phyloP scores from a whole-genome alignment of 345 rosid species.

The Aquilaria sinensis region DNA sequence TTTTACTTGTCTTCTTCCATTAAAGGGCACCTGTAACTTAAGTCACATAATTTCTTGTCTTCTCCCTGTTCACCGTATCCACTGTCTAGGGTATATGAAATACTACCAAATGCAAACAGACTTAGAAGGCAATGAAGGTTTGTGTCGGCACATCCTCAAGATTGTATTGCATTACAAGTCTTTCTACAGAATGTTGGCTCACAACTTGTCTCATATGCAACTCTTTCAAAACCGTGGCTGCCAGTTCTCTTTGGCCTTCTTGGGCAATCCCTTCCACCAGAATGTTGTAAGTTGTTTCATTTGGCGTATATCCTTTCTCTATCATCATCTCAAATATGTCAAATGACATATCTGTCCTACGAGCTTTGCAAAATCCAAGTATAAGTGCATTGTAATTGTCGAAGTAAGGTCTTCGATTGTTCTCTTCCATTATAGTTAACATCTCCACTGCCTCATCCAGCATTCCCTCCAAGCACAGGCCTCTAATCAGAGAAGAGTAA shows the following conservation, averaged over 20 bases:
- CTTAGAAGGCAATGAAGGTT: background rate
- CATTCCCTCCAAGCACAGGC: conserved; percentile 74
- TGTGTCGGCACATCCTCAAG: conserved; percentile 26
- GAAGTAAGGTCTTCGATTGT: conserved; percentile 35
- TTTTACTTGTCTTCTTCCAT: too few relatives aligned
- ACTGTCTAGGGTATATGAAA: too few relatives aligned
- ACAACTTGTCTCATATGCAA: conserved; percentile 37
- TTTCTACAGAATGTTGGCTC: conserved; percentile 57
- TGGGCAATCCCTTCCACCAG: conserved; percentile 76
- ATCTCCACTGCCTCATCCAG: conserved; percentile 52
- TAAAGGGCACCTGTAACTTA: too few relatives aligned
- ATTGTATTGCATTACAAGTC: conserved; percentile 65
- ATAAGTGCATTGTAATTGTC: conserved; percentile 78
- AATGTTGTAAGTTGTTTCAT: conserved; percentile 63
- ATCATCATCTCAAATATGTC: conserved; percentile 67
- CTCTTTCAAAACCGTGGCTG: conserved; percentile 58
- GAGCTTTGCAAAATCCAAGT: conserved; percentile 57
- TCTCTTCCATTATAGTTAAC: conserved; percentile 56
- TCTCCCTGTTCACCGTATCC: too few relatives aligned
- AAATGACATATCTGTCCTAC: conserved; percentile 54
- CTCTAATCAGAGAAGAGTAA: conserved; percentile 72
- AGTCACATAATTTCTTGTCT: too few relatives aligned
- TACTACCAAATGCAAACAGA: too few relatives aligned
- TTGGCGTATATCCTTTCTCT: conserved; percentile 56
- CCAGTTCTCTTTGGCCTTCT: conserved; percentile 49